A percentile compares a stretch with the other conserved stretches of the same genome.
These are phyloP conservation scores for Botrytis fabae DNA, from an alignment of 2,329 filamentous ascomycete genomes.

Conservation along the genomic window DNA sequence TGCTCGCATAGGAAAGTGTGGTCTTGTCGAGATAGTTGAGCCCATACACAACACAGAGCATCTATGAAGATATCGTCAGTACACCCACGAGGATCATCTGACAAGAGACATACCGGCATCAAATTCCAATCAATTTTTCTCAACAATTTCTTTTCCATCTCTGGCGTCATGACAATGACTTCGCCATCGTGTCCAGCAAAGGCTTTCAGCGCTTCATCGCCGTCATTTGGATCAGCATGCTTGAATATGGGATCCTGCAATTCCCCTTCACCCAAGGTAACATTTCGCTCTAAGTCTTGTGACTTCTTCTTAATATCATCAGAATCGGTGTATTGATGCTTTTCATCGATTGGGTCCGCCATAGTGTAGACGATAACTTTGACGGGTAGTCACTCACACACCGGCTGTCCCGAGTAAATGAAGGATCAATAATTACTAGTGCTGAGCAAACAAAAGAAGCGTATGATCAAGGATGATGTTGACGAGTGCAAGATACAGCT, in stretches of 20 bases:
- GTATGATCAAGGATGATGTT: not conserved
- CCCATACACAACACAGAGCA: conserved; percentile 59
- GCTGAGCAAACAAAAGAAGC: not conserved
- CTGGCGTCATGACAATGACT: conserved; percentile 43
- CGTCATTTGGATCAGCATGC: conserved; percentile 45
- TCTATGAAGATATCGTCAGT: conserved; percentile 31
- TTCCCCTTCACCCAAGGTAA: conserved; percentile 31
- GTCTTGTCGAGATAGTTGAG: conserved; percentile 56
- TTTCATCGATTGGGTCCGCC: conserved; percentile 5
- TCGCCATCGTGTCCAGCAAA: conserved; percentile 44
- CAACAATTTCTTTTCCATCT: conserved; percentile 45
- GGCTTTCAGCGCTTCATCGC: conserved; percentile 48
- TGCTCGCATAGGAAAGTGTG: conserved; percentile 50
- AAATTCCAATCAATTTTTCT: conserved; percentile 50
- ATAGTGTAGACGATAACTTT: not conserved
- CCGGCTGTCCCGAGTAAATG: too few relatives aligned
- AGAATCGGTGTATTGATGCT: not conserved
- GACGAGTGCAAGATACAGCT: not conserved
- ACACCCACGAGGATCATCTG: not conserved
- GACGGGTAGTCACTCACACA: not conserved
- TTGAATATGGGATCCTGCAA: conserved; percentile 34
- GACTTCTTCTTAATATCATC: conserved; percentile 26
- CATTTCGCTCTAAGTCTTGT: conserved; percentile 27
- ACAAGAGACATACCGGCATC: conserved; percentile 44
- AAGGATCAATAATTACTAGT: not conserved